These are phyloP conservation scores for Ceratobasidium sp. DNA, from an alignment of 1,284 basidiomycete species.

Conservation along the genomic window DNA sequence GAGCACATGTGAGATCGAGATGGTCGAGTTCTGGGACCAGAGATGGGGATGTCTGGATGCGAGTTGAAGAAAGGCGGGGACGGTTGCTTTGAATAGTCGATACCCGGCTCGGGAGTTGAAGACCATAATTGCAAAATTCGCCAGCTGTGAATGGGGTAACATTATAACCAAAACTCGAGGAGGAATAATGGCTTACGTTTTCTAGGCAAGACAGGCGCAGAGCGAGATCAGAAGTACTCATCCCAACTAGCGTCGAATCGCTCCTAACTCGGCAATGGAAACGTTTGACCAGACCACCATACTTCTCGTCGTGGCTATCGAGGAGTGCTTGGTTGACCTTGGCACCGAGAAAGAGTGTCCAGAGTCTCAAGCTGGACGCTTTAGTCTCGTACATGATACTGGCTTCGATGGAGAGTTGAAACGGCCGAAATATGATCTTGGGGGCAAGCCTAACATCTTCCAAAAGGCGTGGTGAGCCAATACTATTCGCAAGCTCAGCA, in stretches of 20 bases:
- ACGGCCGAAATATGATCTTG: background rate
- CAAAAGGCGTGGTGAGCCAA: background rate
- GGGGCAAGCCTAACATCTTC: background rate
- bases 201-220: slow-evolving; percentile 6
- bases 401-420: background rate
- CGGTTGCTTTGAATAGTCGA: background rate
- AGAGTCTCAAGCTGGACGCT: background rate
- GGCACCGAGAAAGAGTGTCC: slow-evolving; percentile 24
- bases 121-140: background rate
- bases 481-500: background rate
- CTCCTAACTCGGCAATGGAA: background rate
- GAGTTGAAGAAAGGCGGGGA: slow-evolving; percentile 20
- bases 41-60: slow-evolving; percentile 2
- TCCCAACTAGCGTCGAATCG: background rate
- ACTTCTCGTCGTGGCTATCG: background rate
- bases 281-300: background rate
- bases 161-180: background rate
- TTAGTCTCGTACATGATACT: background rate
- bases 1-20: background rate
- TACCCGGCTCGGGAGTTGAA: slow-evolving; percentile 1
- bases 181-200: background rate
- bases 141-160: background rate
- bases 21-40: background rate
- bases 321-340: background rate
- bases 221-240: background rate